Evolutionary conservation across 2,329 filamentous ascomycete species (phyloP), one percentile per base, ranked within the genome.

Genomic region (Ophiosphaerella korrae): DNA sequence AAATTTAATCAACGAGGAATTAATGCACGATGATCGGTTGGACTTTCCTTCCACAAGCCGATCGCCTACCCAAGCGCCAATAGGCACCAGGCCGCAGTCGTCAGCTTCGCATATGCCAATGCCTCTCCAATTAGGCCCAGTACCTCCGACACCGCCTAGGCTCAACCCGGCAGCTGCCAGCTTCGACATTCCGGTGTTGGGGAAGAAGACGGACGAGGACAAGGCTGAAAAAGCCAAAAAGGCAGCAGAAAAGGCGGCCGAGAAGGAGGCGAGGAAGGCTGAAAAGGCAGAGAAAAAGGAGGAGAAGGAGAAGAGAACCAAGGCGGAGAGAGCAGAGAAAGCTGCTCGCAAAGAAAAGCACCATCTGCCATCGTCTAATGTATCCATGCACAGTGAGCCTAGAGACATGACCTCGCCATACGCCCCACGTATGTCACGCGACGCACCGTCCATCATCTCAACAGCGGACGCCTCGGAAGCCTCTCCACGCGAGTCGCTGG

Each of bases 81-180:
- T 97, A 59, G 93, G 93, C 21, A 95, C 90, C 40, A 86, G 87
- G 3, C 90, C 88, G 71, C 71, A 82, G 64, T 78, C 79, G 40
- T 78, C 80, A 65, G 77, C 87, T 68, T 73, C 86, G 72, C 76
- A 70, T 32, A 64, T 70, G 55, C 64, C 64, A 9, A 40, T 43
- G 67, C 44, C 51, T 13, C 50, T 18, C 14, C 48, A 52, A 4
- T 35, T 60, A 33, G 54, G 75, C 18, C 53, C 46, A 3, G 45
- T 64, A 60, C 76, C 45, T 67, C 79, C 35, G 78, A 86, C 74
- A 64, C 85, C 40, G 81, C 71, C 71, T 0, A 73, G 68, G 9
- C 81, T 97, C 24, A 97, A 99, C 64, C 94, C 94, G 7, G 84
- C 90, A 6, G 94, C 93, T 0, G 92, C 92, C 7, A 90, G 88